Conservation (phyloP, 495 filamentous ascomycete genomes). For the Neurospora sp. region DNA sequence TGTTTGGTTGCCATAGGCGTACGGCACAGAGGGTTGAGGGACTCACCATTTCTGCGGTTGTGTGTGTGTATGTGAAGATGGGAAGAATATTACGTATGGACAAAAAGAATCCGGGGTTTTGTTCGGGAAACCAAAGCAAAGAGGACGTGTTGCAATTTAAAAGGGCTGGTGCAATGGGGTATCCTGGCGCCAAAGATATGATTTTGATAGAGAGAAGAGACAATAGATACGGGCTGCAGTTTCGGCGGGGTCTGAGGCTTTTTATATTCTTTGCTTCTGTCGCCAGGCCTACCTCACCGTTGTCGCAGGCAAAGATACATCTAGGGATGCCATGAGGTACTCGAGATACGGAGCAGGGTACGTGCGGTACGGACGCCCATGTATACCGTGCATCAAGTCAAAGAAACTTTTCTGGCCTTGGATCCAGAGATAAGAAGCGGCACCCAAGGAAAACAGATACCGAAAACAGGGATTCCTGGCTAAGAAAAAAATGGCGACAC, state of each 20-base stretch:
- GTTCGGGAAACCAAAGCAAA: conserved; percentile 1
- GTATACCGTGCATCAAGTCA: neutral
- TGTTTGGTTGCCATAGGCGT: neutral
- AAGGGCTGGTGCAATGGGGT: conserved; percentile 2
- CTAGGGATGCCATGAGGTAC: neutral
- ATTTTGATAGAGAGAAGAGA: neutral
- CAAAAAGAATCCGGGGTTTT: neutral
- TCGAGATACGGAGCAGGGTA: neutral
- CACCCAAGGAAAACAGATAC: neutral
- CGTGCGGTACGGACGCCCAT: neutral
- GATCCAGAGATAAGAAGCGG: neutral
- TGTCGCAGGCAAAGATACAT: neutral
- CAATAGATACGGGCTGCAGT: neutral
- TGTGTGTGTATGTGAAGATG: neutral
- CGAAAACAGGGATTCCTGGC: neutral
- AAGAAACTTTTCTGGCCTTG: neutral
- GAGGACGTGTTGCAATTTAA: conserved; percentile 2
- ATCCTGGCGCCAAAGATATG: conserved; percentile 1
- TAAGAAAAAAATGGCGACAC: neutral
- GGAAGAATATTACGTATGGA: conserved; percentile 1
- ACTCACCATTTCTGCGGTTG: conserved; percentile 6
- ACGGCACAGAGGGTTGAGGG: neutral
- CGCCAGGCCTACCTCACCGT: conserved; percentile 2
- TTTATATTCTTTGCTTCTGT: conserved; percentile 8
- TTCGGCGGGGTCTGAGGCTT: conserved; percentile 9